Evolutionary conservation across 176 grass and related monocot species (phyloP).

Genomic region (Elymus sibiricus): DNA sequence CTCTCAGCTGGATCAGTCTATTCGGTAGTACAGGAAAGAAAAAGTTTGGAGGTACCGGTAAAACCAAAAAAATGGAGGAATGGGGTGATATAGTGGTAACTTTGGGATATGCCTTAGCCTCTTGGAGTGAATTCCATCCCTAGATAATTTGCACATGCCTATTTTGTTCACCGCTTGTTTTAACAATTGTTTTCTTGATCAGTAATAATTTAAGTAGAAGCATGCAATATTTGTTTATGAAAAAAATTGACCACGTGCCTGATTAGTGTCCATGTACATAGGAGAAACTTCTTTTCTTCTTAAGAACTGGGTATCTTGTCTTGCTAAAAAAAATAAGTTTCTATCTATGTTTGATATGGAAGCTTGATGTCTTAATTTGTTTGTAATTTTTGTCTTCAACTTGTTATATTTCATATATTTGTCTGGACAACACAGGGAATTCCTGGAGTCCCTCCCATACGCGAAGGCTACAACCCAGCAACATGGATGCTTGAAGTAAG

Average conservation of each 20-base stretch:
- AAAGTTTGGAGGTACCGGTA: no score
- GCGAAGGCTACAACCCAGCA: slow-evolving; percentile 70
- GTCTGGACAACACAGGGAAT: slow-evolving; percentile 36
- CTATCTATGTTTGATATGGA: not conserved
- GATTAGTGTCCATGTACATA: not conserved
- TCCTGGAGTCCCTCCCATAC: slow-evolving; percentile 47
- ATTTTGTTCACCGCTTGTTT: no score
- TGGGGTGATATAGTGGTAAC: no score
- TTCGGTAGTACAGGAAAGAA: no score
- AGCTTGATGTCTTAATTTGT: not conserved
- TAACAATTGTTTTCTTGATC: no score
- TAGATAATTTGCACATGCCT: no score
- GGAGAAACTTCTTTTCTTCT: not conserved
- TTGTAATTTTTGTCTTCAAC: not conserved
- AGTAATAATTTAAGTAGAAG: no score
- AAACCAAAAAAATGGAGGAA: no score
- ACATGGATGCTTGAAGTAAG: slow-evolving; percentile 87
- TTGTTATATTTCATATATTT: not conserved
- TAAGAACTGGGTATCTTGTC: not conserved
- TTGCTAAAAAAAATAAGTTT: not conserved
- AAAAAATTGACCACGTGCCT: not conserved
- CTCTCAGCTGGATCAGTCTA: no score
- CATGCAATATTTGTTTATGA: no score
- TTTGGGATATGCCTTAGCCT: no score
- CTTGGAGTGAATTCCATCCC: no score